Conservation (phyloP, 2,329 filamentous ascomycete species). For the Talaromyces sp. region DNA sequence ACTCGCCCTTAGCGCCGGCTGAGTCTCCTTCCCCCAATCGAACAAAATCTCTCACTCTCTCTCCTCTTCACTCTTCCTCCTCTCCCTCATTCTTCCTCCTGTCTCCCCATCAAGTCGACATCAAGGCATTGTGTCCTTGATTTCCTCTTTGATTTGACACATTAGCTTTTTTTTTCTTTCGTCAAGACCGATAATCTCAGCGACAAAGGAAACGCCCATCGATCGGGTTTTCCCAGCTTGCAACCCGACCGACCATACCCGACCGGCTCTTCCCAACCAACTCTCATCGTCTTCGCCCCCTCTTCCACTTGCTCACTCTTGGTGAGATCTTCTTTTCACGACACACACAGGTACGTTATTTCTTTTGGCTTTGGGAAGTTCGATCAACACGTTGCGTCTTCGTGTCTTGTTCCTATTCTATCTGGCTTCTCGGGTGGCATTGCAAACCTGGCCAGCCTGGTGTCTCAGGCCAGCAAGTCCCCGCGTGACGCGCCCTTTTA, state of each 20-base stretch:
- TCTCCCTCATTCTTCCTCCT: neutral
- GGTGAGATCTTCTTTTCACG: neutral
- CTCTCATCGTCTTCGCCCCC: neutral
- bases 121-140: constrained; percentile 8
- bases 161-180: neutral
- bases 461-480: constrained; percentile 1
- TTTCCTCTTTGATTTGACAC: neutral
- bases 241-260: neutral
- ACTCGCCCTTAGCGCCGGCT: constrained; percentile 10
- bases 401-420: neutral
- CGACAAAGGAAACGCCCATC: neutral
- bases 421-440: neutral
- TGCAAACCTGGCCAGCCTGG: constrained; percentile 4
- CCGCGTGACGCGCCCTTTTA: constrained; percentile 14
- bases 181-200: neutral
- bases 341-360: neutral
- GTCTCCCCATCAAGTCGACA: neutral
- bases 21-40: neutral
- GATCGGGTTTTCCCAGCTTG: neutral
- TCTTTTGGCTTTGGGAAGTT: neutral
- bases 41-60: constrained; percentile 13
- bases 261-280: neutral
- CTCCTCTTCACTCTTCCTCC: neutral
- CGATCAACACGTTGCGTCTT: neutral
- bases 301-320: neutral